phyloP scores from a whole-genome alignment of 768 basidiomycete species.

The Pilatotrama ljubarskyi region DNA sequence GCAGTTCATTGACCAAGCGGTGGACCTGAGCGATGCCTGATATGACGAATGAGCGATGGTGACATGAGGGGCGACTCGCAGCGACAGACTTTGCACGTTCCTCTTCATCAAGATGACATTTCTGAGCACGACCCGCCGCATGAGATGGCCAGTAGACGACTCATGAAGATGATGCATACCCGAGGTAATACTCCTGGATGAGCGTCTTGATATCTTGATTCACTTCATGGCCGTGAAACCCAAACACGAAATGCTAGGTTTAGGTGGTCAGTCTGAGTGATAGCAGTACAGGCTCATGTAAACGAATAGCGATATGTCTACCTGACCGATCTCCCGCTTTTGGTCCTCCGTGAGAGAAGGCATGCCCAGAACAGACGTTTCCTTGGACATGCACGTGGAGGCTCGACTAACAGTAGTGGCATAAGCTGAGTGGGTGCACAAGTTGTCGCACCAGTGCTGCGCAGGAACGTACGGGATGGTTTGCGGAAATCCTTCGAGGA shows the following conservation, averaged over 20 bases:
- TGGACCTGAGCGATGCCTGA: slow-evolving; percentile 54
- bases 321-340: slow-evolving; percentile 34
- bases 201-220: slow-evolving; percentile 54
- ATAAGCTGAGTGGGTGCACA: too few species aligned
- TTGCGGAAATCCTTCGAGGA: neutral
- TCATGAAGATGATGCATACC: slow-evolving; percentile 32
- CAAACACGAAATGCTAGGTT: slow-evolving; percentile 66
- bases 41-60: neutral
- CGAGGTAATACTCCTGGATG: slow-evolving; percentile 63
- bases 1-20: slow-evolving; percentile 48
- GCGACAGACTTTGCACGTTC: slow-evolving; percentile 52
- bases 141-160: neutral
- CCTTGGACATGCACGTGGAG: neutral
- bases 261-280: neutral
- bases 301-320: neutral
- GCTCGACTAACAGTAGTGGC: too few species aligned
- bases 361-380: slow-evolving; percentile 5
- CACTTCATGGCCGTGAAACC: slow-evolving; percentile 60
- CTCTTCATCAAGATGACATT: slow-evolving; percentile 70
- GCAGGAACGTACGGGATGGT: neutral
- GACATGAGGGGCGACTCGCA: neutral
- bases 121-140: slow-evolving; percentile 21
- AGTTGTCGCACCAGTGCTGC: too few species aligned
- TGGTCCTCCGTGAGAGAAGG: slow-evolving; percentile 22
- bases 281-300: neutral